Conservation (phyloP, 192 early-diverging fungal genomes). For the Cetraspora pellucida region DNA sequence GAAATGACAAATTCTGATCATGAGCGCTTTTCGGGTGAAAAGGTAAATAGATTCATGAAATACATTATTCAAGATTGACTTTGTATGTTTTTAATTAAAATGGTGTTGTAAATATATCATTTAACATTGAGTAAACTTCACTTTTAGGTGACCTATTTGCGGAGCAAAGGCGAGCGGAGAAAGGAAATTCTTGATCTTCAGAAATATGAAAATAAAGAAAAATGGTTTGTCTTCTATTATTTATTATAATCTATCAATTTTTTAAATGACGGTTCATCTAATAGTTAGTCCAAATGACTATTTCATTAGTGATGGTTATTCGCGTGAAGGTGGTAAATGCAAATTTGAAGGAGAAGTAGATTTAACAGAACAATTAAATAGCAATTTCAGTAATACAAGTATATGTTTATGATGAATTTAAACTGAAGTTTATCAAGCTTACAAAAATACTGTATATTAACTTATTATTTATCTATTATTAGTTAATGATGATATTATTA, state of each 20-base stretch:
- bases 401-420: background rate
- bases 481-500: background rate
- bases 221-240: constrained; percentile 61
- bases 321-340: constrained; percentile 71
- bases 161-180: constrained; percentile 67
- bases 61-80: too few relatives aligned
- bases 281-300: background rate
- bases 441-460: too few relatives aligned
- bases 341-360: constrained; percentile 65
- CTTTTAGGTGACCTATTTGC: constrained; percentile 64
- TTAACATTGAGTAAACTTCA: background rate
- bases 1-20: constrained; percentile 71
- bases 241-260: background rate
- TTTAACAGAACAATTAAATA: constrained; percentile 60
- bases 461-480: background rate
- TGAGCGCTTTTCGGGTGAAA: constrained; percentile 62
- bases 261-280: background rate
- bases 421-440: background rate
- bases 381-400: constrained; percentile 65
- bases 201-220: constrained; percentile 50
- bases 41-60: constrained; percentile 36
- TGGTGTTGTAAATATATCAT: constrained; percentile 12
- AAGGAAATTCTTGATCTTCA: constrained; percentile 75
- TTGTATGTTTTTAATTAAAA: background rate
- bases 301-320: constrained; percentile 69